A percentile compares a stretch with the other conserved stretches of the same genome.
Evolutionary conservation across 2,329 filamentous ascomycete species (phyloP).

Genomic region (Dendryphion nanum): DNA sequence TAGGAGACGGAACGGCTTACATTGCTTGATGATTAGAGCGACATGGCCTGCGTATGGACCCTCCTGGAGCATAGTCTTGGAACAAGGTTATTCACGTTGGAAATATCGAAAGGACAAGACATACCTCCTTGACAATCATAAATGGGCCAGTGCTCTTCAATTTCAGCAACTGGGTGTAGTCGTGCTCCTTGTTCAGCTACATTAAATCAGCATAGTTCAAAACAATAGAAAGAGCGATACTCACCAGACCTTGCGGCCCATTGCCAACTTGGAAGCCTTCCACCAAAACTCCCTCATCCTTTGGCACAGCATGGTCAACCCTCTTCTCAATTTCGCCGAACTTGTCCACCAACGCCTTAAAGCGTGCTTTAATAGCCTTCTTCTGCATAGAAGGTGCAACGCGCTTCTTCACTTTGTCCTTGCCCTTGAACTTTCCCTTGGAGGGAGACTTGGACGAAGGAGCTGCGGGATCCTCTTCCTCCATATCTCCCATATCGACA

Average conservation of each 20-base stretch:
- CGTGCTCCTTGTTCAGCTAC: conserved; percentile 14
- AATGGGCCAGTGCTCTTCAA: conserved; percentile 31
- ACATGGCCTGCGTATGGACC: conserved; percentile 31
- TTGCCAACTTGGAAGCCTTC: conserved; percentile 4
- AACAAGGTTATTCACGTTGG: not conserved
- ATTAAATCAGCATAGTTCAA: conserved; percentile 1
- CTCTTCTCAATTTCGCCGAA: conserved; percentile 6
- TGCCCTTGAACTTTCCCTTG: no score
- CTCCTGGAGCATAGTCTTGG: conserved; percentile 26
- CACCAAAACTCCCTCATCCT: conserved; percentile 7
- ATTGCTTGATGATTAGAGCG: conserved; percentile 35
- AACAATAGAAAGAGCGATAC: not conserved
- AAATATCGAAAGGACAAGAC: conserved; percentile 4
- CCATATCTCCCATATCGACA: not conserved
- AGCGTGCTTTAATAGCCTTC: conserved; percentile 2
- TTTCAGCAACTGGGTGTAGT: conserved; percentile 26
- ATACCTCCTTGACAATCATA: conserved; percentile 28
- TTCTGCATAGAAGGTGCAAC: not conserved
- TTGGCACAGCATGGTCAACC: conserved; percentile 3
- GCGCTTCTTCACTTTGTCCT: no score
- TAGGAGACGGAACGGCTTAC: conserved; percentile 32
- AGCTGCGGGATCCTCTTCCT: not conserved
- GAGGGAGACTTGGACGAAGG: no score
- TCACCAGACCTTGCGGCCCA: conserved; percentile 3
- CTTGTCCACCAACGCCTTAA: conserved; percentile 7